Conservation (phyloP, 345 rosid genomes). For the Noccaea caerulescens region DNA sequence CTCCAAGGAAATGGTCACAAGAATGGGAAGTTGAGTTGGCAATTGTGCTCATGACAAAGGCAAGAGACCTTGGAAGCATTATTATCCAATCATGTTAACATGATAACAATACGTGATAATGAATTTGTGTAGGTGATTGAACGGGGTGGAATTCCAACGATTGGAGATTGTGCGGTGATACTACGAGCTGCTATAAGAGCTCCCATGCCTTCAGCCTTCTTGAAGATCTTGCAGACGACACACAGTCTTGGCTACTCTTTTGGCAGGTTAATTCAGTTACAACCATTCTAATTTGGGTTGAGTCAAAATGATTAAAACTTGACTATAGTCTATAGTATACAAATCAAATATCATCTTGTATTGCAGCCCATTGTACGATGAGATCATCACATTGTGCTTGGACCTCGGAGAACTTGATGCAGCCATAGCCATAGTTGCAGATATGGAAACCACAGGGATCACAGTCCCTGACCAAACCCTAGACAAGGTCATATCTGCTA, state of each 20-base stretch:
- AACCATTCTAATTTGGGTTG: not conserved
- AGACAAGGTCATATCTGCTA: slow-evolving; percentile 76
- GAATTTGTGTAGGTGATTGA: slow-evolving; percentile 70
- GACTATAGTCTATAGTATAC: slow-evolving; percentile 10
- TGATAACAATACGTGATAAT: not conserved
- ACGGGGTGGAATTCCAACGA: slow-evolving; percentile 82
- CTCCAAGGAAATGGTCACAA: slow-evolving; percentile 86
- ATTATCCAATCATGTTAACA: not conserved
- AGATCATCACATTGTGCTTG: slow-evolving; percentile 74
- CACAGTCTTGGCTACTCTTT: slow-evolving; percentile 77
- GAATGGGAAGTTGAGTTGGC: slow-evolving; percentile 98
- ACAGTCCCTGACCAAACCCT: slow-evolving; percentile 68
- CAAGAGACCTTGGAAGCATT: slow-evolving; percentile 39
- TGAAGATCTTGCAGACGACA: slow-evolving; percentile 78
- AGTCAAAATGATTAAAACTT: not conserved
- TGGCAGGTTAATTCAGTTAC: slow-evolving; percentile 65
- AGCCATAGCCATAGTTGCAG: slow-evolving; percentile 87
- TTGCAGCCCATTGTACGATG: slow-evolving; percentile 84
- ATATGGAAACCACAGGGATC: slow-evolving; percentile 79
- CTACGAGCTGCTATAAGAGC: slow-evolving; percentile 81
- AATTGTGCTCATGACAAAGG: slow-evolving; percentile 76
- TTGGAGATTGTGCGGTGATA: slow-evolving; percentile 91
- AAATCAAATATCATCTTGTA: slow-evolving; percentile 16
- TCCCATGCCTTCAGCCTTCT: slow-evolving; percentile 88
- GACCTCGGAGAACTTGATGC: slow-evolving; percentile 92